Percentiles rank a stretch among this genome's conserved stretches.
phyloP scores from a whole-genome alignment of 2,329 filamentous ascomycete genomes.

The Curvularia sp. region DNA sequence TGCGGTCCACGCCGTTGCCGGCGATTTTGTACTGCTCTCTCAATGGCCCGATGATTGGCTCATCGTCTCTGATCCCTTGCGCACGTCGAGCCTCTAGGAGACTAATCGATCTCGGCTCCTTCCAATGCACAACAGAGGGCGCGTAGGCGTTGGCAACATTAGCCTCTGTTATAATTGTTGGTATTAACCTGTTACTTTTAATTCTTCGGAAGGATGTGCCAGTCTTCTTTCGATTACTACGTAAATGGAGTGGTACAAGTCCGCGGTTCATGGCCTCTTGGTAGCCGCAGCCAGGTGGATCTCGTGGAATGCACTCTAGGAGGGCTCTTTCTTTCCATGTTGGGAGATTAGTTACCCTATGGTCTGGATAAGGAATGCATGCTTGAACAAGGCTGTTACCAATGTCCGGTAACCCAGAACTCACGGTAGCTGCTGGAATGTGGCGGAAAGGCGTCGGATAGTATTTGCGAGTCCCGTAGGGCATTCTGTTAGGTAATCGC shows the following conservation, averaged over 20 bases:
- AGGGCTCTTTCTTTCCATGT: constrained; percentile 51
- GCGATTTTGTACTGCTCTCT: constrained; percentile 68
- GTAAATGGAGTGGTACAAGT: constrained; percentile 41
- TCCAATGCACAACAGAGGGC: constrained; percentile 66
- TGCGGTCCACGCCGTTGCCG: constrained; percentile 78
- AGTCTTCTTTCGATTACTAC: constrained; percentile 26
- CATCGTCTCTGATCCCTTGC: constrained; percentile 73
- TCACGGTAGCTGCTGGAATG: constrained; percentile 61
- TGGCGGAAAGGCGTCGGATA: constrained; percentile 67
- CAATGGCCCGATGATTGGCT: constrained; percentile 69
- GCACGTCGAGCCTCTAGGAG: constrained; percentile 72
- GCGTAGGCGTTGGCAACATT: constrained; percentile 63
- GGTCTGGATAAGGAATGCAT: constrained; percentile 72
- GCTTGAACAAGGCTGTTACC: constrained; percentile 66
- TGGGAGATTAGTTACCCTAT: constrained; percentile 56
- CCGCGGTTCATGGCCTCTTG: constrained; percentile 45
- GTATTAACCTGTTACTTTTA: constrained; percentile 61
- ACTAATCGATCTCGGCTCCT: constrained; percentile 65
- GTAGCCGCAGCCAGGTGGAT: constrained; percentile 51
- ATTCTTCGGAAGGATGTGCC: constrained; percentile 60
- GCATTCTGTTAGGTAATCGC: constrained; percentile 37
- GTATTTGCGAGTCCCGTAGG: constrained; percentile 64
- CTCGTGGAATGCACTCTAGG: constrained; percentile 65
- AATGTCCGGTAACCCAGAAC: constrained; percentile 67
- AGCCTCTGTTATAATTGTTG: constrained; percentile 67